Conservation (phyloP, 1,284 basidiomycete genomes). For the Rhodotorula sp. region DNA sequence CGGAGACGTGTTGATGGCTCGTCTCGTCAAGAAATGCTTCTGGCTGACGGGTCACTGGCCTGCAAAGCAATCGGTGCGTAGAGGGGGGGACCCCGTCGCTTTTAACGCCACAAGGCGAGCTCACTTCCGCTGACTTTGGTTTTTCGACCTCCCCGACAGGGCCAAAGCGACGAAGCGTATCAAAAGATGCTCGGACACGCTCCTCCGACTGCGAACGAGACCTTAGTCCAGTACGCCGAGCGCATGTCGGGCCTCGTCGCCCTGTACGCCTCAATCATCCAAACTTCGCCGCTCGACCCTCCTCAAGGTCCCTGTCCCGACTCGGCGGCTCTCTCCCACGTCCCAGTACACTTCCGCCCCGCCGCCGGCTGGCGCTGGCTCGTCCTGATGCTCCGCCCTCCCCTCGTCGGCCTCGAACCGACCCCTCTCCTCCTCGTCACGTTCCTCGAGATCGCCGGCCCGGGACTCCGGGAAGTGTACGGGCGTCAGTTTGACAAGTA, state of each 20-base stretch:
- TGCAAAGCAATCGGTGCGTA: slow-evolving; percentile 46
- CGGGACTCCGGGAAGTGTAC: slow-evolving; percentile 62
- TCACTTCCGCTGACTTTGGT: slow-evolving; percentile 46
- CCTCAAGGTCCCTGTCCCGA: slow-evolving; percentile 46
- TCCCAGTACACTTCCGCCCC: slow-evolving; percentile 63
- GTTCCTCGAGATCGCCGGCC: slow-evolving; percentile 70
- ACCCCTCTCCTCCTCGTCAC: slow-evolving; percentile 53
- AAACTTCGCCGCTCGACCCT: slow-evolving; percentile 49
- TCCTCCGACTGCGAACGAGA: slow-evolving; percentile 53
- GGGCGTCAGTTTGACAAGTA: slow-evolving; percentile 78
- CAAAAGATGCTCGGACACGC: slow-evolving; percentile 69
- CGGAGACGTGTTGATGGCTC: slow-evolving; percentile 75
- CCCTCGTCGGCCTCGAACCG: slow-evolving; percentile 44
- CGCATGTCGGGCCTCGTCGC: slow-evolving; percentile 81
- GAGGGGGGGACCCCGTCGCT: background rate
- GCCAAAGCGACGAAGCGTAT: slow-evolving; percentile 57
- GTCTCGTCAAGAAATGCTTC: slow-evolving; percentile 75
- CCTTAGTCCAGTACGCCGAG: slow-evolving; percentile 63
- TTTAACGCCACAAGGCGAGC: background rate
- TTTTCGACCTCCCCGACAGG: slow-evolving; percentile 35
- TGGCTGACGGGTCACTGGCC: slow-evolving; percentile 55
- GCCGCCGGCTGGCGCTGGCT: slow-evolving; percentile 66
- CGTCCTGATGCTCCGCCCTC: slow-evolving; percentile 50
- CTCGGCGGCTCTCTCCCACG: slow-evolving; percentile 44
- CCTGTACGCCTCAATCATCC: slow-evolving; percentile 80